A percentile compares a stretch with the other conserved stretches of the same genome.
Conservation (phyloP, 176 grass and related monocot genomes). For the Secale cereale region DNA sequence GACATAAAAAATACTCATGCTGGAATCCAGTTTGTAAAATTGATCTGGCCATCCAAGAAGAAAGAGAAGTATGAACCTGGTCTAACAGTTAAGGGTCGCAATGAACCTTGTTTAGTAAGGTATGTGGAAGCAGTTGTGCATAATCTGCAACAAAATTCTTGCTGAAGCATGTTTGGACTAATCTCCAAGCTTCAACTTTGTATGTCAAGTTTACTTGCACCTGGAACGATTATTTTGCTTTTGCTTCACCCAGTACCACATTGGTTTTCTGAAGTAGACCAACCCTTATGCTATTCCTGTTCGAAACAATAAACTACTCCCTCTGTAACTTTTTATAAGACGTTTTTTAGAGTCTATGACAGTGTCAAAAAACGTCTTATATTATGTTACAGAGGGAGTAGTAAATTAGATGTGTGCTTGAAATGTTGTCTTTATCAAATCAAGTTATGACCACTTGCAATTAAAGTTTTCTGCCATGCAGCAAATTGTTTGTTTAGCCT, state of each 20-base stretch:
- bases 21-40: slow-evolving; percentile 78
- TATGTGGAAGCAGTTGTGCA: slow-evolving; percentile 27
- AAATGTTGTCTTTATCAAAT: slow-evolving; percentile 16
- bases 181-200: neutral
- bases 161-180: neutral
- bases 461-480: neutral
- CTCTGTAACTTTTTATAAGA: no score
- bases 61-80: slow-evolving; percentile 87
- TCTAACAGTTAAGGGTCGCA: slow-evolving; percentile 76
- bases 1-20: slow-evolving; percentile 96
- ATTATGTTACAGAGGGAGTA: neutral
- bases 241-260: neutral
- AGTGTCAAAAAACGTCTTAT: no score
- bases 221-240: neutral
- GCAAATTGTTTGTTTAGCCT: slow-evolving; percentile 4
- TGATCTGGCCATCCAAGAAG: slow-evolving; percentile 86
- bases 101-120: slow-evolving; percentile 92
- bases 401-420: neutral
- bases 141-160: neutral
- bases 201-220: neutral
- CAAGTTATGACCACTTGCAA: neutral
- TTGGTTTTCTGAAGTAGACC: slow-evolving; percentile 5
- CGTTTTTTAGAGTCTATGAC: no score
- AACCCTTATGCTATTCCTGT: neutral
- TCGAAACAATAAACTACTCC: neutral